Evolutionary conservation across 2,329 filamentous ascomycete genomes (phyloP), one percentile per base, ranked within the genome.

Genomic region (Lasiodiplodia sp.): DNA sequence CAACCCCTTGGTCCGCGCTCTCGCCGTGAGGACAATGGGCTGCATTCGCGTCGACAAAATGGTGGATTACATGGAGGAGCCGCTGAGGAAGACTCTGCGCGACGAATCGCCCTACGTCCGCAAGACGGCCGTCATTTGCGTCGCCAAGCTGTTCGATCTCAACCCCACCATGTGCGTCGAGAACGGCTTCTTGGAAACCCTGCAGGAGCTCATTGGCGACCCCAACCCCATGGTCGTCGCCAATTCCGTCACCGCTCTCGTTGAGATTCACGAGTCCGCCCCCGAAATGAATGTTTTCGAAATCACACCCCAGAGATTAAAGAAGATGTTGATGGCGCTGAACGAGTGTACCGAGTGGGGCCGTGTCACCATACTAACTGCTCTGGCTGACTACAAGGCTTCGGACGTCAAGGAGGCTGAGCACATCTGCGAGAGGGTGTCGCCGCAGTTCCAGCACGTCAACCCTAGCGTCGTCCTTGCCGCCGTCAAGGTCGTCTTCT

Each of bases 321-420:
- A 97, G 85, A 99, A 98, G 83, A 89, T 99, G 81, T 85, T 99
- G 57, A 92, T 98, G 89, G 96, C 96, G 0, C 84, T 99, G 74
- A 98, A 97, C 76, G 96, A 99, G 80, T 99, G 96, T 78, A 99
- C 96, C 0, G 96, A 99, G 83, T 99, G 96, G 96, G 96, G 96
- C 18, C 86, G 96, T 73, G 94, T 99, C 38, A 98, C 94, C 0
- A 96, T 99, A 69, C 83, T 99, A 71, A 91, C 92, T 12, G 97
- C 93, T 0, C 82, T 99, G 71, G 94, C 96, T 52, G 91, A 97
- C 76, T 98, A 98, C 82, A 90, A 89, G 72, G 89, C 95, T 0
- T 78, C 84, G n/a, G 95, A 98, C 78, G 86, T 94, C 70, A 98
- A 97, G 82, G 96, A 99, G 82, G 92, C 95, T 67, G 96, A 99